Base-by-base conservation (phyloP, 805 yeast genomes). In the Blastobotrys robertii region DNA sequence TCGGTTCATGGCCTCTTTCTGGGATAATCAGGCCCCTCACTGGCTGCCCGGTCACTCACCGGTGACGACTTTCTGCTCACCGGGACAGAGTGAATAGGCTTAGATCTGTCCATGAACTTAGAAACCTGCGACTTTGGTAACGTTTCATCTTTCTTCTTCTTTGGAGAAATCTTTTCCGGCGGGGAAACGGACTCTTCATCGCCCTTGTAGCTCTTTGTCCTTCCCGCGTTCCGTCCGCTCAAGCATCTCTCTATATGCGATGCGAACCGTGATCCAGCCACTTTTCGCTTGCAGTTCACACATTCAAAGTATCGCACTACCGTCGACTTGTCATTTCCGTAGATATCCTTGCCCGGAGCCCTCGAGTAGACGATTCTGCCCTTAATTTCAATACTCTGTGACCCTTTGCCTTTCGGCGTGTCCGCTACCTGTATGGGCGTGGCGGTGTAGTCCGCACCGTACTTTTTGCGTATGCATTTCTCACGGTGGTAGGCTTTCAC, bases 201-300 rank as follows among this genome's bases (percentile, higher is more conserved):
- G 11, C 12, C 31, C 15, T 33, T 39, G 37, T 28, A 39, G 30
- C 44, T 40, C 30, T 37, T 38, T 3, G 41, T n/a, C 16, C 42
- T 14, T 31, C 35, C 45, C 34, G 39, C 30, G 34, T 50, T 50
- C 45, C 84, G 72, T 9, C 96, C 83, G 36, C 85, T 84, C 16
- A 87, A 62, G 58, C 98, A 90, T 53, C 95, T 77, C 58, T 87
- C 94, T 28, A 90, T 71, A 63, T 90, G 98, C 34, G 84, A 87
- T 2, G 97, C 97, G 69, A 85, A 88, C 45, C 98, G 68, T 32
- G 84, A 81, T 1, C 95, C 95, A 0, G 95, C 90, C 6, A 90
- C 81, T 54, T 81, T 85, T 44, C 98, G 69, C 13, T 76, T 79
- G 62, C 98, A 90, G 51, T 83, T 81, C 3, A 72, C 70, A 63